phyloP scores from a whole-genome alignment of 495 filamentous ascomycete genomes.

The Aspergillus nidulans region DNA sequence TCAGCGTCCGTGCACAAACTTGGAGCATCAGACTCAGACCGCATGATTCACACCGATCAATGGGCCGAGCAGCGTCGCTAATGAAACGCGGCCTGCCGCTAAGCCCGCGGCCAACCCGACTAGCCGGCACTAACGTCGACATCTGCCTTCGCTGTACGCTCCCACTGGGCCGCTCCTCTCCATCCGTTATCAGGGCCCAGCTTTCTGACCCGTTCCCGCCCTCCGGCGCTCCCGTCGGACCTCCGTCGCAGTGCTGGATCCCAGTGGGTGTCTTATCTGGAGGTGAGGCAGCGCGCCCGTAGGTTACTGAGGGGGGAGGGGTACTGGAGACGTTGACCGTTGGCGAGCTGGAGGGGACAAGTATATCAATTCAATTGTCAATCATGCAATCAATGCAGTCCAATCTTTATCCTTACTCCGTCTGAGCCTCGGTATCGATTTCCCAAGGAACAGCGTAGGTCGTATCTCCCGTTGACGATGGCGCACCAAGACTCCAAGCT shows the following conservation, averaged over 20 bases:
- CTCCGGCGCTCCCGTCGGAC: not conserved
- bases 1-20: no score
- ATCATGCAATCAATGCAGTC: no score
- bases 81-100: not conserved
- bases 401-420: no score
- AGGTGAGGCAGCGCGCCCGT: no score
- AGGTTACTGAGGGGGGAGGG: not conserved
- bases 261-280: not conserved
- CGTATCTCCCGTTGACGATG: no score
- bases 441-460: no score
- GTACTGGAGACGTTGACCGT: not conserved
- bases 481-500: slow-evolving; percentile 31
- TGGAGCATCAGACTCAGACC: not conserved
- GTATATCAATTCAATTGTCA: no score
- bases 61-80: no score
- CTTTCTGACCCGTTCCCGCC: not conserved
- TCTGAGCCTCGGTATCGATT: no score
- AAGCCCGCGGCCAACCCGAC: not conserved
- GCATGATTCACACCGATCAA: no score
- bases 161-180: not conserved
- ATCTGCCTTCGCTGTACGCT: not conserved
- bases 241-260: not conserved
- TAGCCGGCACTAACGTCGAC: not conserved
- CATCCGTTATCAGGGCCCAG: not conserved
- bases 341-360: no score